These are phyloP conservation scores for Chaetoscypha palmicola DNA, from an alignment of 2,329 filamentous ascomycete genomes.

Conservation along the genomic window DNA sequence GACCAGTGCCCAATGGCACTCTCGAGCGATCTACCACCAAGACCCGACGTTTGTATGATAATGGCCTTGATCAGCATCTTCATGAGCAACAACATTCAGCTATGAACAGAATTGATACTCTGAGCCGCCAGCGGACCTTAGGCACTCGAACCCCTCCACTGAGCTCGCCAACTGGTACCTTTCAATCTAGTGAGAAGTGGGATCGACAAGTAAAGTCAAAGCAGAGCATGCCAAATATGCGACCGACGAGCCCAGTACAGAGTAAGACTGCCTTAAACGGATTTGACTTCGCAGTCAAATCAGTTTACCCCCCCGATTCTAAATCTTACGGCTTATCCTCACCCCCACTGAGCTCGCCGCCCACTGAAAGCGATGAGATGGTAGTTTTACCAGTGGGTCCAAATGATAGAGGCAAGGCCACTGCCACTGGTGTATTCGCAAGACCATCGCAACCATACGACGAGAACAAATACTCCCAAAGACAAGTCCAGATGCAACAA, in stretches of 20 bases:
- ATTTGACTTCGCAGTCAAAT: conserved; percentile 32
- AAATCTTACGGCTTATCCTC: conserved; percentile 33
- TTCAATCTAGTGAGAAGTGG: conserved; percentile 40
- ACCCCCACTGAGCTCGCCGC: conserved; percentile 60
- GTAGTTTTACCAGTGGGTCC: conserved; percentile 60
- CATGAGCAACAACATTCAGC: conserved; percentile 75
- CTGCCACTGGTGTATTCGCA: conserved; percentile 63
- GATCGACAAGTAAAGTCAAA: conserved; percentile 46
- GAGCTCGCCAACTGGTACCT: conserved; percentile 25
- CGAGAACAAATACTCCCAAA: conserved; percentile 75
- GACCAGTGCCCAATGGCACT: conserved; percentile 34
- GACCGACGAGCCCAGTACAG: conserved; percentile 41
- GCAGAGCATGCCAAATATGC: conserved; percentile 63
- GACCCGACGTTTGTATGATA: conserved; percentile 72
- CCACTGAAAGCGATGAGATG: conserved; percentile 66
- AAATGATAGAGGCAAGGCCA: conserved; percentile 74
- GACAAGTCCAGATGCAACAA: conserved; percentile 73
- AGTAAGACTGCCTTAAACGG: conserved; percentile 32
- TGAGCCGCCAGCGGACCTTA: conserved; percentile 53
- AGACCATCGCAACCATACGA: conserved; percentile 73
- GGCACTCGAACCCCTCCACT: conserved; percentile 25
- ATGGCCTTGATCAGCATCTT: conserved; percentile 69
- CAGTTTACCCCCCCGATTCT: conserved; percentile 28
- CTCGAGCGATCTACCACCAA: conserved; percentile 63
- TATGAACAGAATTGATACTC: conserved; percentile 70